A percentile compares a stretch with the other conserved stretches of the same genome.
phyloP scores from a whole-genome alignment of 352 stramenopile genomes.

The Phytophthora lateralis region DNA sequence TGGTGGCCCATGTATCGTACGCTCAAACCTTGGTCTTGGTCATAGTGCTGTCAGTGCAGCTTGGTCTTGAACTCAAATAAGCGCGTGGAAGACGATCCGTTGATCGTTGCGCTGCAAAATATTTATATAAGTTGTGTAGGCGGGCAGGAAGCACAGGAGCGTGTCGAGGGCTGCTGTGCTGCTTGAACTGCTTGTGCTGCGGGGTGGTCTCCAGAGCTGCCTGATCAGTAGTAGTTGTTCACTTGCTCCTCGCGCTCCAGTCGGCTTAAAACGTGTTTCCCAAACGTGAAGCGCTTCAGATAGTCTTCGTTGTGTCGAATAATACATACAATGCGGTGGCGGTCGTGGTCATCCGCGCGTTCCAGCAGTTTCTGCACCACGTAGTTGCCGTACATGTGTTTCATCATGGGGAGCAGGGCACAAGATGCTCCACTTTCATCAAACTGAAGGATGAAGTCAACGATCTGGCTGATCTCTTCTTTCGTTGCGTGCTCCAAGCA shows the following conservation, averaged over 20 bases:
- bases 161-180: constrained; percentile 32
- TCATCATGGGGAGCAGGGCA: constrained; percentile 93
- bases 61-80: constrained; percentile 35
- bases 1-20: constrained; percentile 42
- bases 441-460: constrained; percentile 80
- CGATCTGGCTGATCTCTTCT: constrained; percentile 79
- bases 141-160: constrained; percentile 33
- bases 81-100: constrained; percentile 21
- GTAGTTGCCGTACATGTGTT: constrained; percentile 97
- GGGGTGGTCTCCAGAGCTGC: constrained; percentile 12
- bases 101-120: constrained; percentile 39
- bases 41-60: constrained; percentile 29
- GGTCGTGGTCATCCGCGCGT: constrained; percentile 84
- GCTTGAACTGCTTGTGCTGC: constrained; percentile 18
- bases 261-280: constrained; percentile 91
- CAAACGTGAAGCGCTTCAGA: constrained; percentile 92
- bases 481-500: constrained; percentile 90
- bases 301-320: constrained; percentile 91
- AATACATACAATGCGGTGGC: constrained; percentile 89
- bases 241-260: constrained; percentile 41
- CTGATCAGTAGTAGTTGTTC: constrained; percentile 41
- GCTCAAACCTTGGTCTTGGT: constrained; percentile 35
- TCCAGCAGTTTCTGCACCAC: constrained; percentile 97
- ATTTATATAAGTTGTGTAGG: constrained; percentile 51
- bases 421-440: constrained; percentile 76